Conservation (phyloP, 108 stramenopile species). For the Fragilaria radians region DNA sequence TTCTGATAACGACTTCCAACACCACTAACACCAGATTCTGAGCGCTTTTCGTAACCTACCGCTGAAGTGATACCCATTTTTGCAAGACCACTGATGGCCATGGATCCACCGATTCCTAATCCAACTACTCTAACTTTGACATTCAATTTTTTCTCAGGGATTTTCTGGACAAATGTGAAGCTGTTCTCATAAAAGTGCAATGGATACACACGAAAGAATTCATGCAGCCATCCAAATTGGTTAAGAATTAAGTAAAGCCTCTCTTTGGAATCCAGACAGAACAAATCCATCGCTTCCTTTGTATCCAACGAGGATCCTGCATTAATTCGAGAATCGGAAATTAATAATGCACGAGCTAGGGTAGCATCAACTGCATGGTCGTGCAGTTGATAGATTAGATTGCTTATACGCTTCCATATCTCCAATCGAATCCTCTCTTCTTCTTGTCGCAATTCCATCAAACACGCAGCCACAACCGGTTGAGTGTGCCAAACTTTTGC, state of each 20-base stretch:
- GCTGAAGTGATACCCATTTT: slow-evolving; percentile 15
- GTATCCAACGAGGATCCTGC: slow-evolving; percentile 16
- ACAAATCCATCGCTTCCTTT: slow-evolving; percentile 16
- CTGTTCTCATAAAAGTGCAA: slow-evolving; percentile 31
- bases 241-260: slow-evolving; percentile 20
- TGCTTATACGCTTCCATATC: slow-evolving; percentile 2
- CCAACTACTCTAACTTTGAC: slow-evolving; percentile 31
- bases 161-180: slow-evolving; percentile 23
- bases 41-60: slow-evolving; percentile 23
- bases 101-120: slow-evolving; percentile 22
- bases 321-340: slow-evolving; percentile 15
- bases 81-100: slow-evolving; percentile 24
- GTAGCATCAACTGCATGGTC: slow-evolving; percentile 11
- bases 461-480: slow-evolving; percentile 7
- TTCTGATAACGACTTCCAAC: slow-evolving; percentile 25
- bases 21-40: slow-evolving; percentile 16
- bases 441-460: slow-evolving; percentile 11
- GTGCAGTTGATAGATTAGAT: slow-evolving; percentile 16
- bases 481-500: slow-evolving; percentile 17
- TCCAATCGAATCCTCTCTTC: slow-evolving; percentile 13
- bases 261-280: slow-evolving; percentile 33
- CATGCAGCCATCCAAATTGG: slow-evolving; percentile 26
- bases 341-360: slow-evolving; percentile 18
- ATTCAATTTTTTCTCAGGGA: slow-evolving; percentile 18
- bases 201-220: slow-evolving; percentile 23